These are phyloP conservation scores for Solanum virginianum DNA, from an alignment of 257 asterid species.

Conservation along the genomic window DNA sequence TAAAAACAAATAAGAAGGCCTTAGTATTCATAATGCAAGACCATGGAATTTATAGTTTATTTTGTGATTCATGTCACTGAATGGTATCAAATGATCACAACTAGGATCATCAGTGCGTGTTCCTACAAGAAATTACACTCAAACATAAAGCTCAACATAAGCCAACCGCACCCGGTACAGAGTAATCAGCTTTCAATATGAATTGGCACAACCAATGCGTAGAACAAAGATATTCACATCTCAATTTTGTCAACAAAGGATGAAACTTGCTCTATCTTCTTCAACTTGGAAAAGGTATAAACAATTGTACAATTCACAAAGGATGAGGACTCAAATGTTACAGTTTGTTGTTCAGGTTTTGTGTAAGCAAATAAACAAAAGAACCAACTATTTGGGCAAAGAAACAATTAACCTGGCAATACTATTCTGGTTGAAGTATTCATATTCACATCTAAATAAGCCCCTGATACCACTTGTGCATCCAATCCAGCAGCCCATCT, in stretches of 20 bases:
- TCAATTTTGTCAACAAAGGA: background rate
- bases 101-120: background rate
- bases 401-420: constrained; percentile 25
- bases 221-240: background rate
- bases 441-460: constrained; percentile 28
- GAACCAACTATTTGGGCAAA: background rate
- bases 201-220: background rate
- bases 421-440: constrained; percentile 33
- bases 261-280: background rate
- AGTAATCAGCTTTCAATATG: background rate
- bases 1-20: background rate
- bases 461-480: constrained; percentile 21
- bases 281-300: background rate
- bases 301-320: background rate
- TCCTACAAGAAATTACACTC: background rate
- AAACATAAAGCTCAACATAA: background rate
- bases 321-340: background rate
- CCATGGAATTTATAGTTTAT: background rate
- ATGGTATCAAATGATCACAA: background rate
- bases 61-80: background rate
- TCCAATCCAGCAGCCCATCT: constrained; percentile 83
- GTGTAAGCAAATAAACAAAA: background rate
- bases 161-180: background rate
- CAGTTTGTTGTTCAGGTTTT: background rate
- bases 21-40: background rate